Evolutionary conservation across 2,329 filamentous ascomycete genomes (phyloP).

Genomic region (Fusarium sp.): DNA sequence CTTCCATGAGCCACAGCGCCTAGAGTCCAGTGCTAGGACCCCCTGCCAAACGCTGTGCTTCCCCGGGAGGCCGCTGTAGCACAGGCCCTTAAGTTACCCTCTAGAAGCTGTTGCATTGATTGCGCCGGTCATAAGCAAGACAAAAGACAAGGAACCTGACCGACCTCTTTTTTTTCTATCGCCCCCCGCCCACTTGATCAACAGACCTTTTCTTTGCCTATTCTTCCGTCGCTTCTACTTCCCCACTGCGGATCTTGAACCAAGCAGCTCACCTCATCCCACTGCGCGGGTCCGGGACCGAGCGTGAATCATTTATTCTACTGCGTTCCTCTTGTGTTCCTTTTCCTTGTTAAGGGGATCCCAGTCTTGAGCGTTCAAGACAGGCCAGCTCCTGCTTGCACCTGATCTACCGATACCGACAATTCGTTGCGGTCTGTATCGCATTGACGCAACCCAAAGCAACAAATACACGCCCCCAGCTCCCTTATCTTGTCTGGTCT

Average conservation of each 20-base stretch:
- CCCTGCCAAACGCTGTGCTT: slow-evolving; percentile 23
- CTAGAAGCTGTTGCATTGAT: slow-evolving; percentile 12
- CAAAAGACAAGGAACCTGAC: slow-evolving; percentile 23
- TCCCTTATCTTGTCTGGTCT: slow-evolving; percentile 16
- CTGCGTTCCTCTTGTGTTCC: slow-evolving; percentile 11
- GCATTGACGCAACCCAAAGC: slow-evolving; percentile 9
- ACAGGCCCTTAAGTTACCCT: slow-evolving; percentile 36
- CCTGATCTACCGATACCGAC: slow-evolving; percentile 17
- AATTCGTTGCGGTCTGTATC: slow-evolving; percentile 26
- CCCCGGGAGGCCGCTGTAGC: slow-evolving; percentile 42
- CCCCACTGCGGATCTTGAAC: slow-evolving; percentile 40
- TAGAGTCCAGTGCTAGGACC: neutral
- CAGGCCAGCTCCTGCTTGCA: slow-evolving; percentile 21
- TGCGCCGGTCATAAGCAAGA: neutral
- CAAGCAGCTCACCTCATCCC: slow-evolving; percentile 38
- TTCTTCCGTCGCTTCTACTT: slow-evolving; percentile 11
- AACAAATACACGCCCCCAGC: slow-evolving; percentile 24
- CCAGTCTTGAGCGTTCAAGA: slow-evolving; percentile 27
- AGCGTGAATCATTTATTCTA: slow-evolving; percentile 41
- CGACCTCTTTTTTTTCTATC: slow-evolving; percentile 25
- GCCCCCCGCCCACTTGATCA: slow-evolving; percentile 13
- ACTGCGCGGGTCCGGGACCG: slow-evolving; percentile 42
- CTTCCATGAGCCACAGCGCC: slow-evolving; percentile 29
- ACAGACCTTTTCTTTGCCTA: slow-evolving; percentile 2
- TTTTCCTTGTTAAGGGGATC: slow-evolving; percentile 39